These are phyloP conservation scores for Micractinium sp. DNA, from an alignment of 139 green algal genomes.

Conservation along the genomic window DNA sequence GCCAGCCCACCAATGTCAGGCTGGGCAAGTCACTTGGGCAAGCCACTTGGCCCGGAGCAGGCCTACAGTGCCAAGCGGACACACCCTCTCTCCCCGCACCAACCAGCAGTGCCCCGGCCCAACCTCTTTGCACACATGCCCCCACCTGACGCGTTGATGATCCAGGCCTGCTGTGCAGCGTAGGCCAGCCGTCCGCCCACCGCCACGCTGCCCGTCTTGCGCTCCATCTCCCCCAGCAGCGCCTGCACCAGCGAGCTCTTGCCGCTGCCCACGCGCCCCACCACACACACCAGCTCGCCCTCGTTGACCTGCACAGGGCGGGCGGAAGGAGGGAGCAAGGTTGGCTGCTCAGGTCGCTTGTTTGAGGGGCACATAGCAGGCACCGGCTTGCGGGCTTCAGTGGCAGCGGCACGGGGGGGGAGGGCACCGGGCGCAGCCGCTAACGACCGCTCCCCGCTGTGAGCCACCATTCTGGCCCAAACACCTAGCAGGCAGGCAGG, in stretches of 20 bases:
- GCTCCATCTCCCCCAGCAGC: conserved; percentile 80
- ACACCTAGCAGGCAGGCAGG: too few relatives aligned
- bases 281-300: conserved; percentile 79
- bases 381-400: too few relatives aligned
- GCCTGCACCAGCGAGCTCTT: conserved; percentile 82
- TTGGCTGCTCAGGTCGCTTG: not conserved
- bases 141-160: conserved; percentile 83
- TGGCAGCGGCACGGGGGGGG: too few relatives aligned
- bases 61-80: too few relatives aligned
- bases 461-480: too few relatives aligned
- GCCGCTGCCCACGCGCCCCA: conserved; percentile 83
- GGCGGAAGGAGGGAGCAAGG: not conserved
- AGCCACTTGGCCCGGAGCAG: too few relatives aligned
- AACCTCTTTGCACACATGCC: not conserved
- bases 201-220: conserved; percentile 6
- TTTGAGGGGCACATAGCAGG: not conserved
- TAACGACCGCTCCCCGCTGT: too few relatives aligned
- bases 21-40: too few relatives aligned
- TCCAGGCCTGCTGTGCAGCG: conserved; percentile 88
- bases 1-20: too few relatives aligned
- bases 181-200: conserved; percentile 77
- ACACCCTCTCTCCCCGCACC: too few relatives aligned
- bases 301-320: conserved; percentile 45
- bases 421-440: too few relatives aligned
- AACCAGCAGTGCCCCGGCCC: not conserved